phyloP scores from a whole-genome alignment of 2,329 filamentous ascomycete genomes.

The Trichoderma atroviride region DNA sequence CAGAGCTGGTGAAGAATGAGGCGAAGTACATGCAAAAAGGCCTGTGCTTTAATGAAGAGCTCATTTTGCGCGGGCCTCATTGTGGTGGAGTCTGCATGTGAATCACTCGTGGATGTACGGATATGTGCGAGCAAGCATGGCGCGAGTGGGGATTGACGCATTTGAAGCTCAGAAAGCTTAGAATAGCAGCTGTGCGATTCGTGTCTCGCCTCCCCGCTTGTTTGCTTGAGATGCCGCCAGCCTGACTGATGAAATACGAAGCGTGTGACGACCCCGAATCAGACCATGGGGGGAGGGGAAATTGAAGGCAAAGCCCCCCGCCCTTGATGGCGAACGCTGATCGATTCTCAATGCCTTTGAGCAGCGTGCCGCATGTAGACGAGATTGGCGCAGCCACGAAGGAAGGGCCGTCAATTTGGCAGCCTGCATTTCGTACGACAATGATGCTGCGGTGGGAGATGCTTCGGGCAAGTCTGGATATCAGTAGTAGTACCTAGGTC shows the following conservation, averaged over 20 bases:
- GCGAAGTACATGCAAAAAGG: not conserved
- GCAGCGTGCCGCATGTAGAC: not conserved
- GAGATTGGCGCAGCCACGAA: not conserved
- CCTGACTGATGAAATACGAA: constrained; percentile 1
- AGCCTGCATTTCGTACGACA: constrained; percentile 5
- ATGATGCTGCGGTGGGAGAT: not conserved
- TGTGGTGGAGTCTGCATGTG: constrained; percentile 3
- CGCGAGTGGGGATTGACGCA: constrained; percentile 5
- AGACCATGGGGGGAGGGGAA: not conserved
- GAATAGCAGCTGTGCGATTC: not conserved
- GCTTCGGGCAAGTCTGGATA: not conserved
- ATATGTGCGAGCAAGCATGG: constrained; percentile 1
- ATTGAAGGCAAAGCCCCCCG: not conserved
- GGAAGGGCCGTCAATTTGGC: not conserved
- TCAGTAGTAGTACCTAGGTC: too few relatives aligned
- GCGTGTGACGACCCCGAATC: constrained; percentile 2
- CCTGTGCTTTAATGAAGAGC: not conserved
- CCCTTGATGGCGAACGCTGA: constrained; percentile 3
- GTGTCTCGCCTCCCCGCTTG: not conserved
- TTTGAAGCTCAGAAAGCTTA: not conserved
- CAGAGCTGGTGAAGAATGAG: not conserved
- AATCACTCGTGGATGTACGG: not conserved
- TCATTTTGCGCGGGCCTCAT: not conserved
- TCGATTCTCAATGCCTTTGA: not conserved
- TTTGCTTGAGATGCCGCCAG: not conserved